phyloP scores from a whole-genome alignment of 805 yeast genomes.

The Ogataea zsoltii region DNA sequence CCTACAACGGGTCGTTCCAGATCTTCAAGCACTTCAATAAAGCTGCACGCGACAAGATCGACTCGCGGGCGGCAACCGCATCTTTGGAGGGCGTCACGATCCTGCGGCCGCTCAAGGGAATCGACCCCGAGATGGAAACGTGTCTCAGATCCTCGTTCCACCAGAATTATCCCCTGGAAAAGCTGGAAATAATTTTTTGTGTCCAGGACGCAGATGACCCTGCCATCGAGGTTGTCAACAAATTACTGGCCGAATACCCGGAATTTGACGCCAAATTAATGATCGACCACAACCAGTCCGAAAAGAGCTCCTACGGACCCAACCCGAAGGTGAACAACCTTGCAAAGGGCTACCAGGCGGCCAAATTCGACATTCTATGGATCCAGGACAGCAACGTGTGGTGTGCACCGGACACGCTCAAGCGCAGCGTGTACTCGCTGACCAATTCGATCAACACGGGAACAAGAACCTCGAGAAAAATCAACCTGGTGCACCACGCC shows the following conservation, averaged over 20 bases:
- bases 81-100: constrained; percentile 71
- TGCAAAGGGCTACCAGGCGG: constrained; percentile 72
- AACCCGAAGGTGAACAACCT: constrained; percentile 88
- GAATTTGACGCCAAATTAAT: constrained; percentile 58
- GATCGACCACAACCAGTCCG: constrained; percentile 41
- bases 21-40: constrained; percentile 26
- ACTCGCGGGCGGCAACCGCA: constrained; percentile 23
- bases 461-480: constrained; percentile 37
- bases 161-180: constrained; percentile 63
- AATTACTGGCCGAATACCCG: constrained; percentile 54
- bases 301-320: constrained; percentile 63
- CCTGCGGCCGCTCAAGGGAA: constrained; percentile 78
- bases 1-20: constrained; percentile 32
- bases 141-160: constrained; percentile 68
- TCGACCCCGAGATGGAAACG: constrained; percentile 70
- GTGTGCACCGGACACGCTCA: constrained; percentile 64
- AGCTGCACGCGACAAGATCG: constrained; percentile 20
- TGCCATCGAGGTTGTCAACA: constrained; percentile 56
- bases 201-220: constrained; percentile 66
- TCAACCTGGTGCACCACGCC: constrained; percentile 76
- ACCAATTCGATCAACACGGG: constrained; percentile 56
- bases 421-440: constrained; percentile 59
- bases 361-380: constrained; percentile 78
- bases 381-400: constrained; percentile 84
- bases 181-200: constrained; percentile 73